phyloP scores from a whole-genome alignment of 768 basidiomycete genomes.

The Lactarius hengduanensis region DNA sequence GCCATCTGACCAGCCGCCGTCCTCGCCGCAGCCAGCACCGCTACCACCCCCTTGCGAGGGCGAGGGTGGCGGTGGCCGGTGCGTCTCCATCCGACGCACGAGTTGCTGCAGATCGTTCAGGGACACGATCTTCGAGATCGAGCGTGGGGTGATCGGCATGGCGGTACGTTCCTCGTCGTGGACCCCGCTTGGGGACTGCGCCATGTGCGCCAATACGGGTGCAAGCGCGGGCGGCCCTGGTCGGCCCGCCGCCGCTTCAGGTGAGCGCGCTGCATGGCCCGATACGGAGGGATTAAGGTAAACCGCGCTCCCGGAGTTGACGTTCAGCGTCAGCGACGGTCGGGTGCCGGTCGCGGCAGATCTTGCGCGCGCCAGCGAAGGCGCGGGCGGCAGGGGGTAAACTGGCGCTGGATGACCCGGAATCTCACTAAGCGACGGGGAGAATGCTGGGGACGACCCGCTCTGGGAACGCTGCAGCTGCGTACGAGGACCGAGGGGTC shows the following conservation, averaged over 20 bases:
- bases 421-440: neutral
- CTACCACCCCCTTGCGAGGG: neutral
- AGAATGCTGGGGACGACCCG: neutral
- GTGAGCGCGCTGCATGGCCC: neutral
- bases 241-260: neutral
- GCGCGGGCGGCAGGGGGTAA: neutral
- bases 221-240: neutral
- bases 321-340: constrained; percentile 16
- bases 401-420: neutral
- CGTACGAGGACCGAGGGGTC: constrained; percentile 18
- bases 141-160: constrained; percentile 22
- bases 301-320: constrained; percentile 6
- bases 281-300: neutral
- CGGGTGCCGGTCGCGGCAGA: constrained; percentile 2
- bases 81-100: constrained; percentile 21
- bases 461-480: constrained; percentile 19
- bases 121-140: constrained; percentile 23
- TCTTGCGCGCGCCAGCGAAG: constrained; percentile 8
- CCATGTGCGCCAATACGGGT: neutral
- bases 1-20: constrained; percentile 52
- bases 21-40: neutral
- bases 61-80: constrained; percentile 2
- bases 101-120: constrained; percentile 22
- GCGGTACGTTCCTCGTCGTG: constrained; percentile 13
- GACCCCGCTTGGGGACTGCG: neutral